Base-by-base conservation (phyloP, 306 rosid genomes). In the Acacia acuminata region DNA sequence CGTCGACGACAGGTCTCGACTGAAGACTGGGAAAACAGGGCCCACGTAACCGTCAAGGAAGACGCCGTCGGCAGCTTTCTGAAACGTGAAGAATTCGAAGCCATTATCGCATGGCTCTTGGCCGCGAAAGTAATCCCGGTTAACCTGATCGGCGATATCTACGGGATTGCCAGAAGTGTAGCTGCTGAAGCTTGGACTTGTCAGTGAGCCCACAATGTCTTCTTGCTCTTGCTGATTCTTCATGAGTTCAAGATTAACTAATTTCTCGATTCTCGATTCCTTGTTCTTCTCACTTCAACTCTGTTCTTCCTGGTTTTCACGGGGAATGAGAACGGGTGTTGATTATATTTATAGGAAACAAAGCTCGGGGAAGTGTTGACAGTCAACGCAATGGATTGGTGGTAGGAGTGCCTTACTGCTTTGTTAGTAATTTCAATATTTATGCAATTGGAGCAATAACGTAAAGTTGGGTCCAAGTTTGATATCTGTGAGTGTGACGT, bases 51-150 rank as follows among this genome's bases (percentile, higher is more conserved):
- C 77, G 30, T 86, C 84, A 36, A 83, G 10, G 78, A 77, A 78
- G 13, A 82, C 83, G 12, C 64, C 85, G 8, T 87, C 82, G 7
- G 72, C 83, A 1, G 79, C 44, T 15, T 66, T 80, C 3, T 10
- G 79, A 67, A 89, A 83, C 63, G 93, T 88, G 24, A 90, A 86
- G 89, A 96, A 96, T 60, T 96, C 97, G 84, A 95, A 95, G 9
- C 58, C 77, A 24, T 5, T 12, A 30, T 12, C 53, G 24, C 2
- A 47, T 82, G 79, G 65, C 45, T 67, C 72, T 36, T 36, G 14
- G 42, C 34, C 7, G 4, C 16, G 42, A 58, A 60, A 42, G 47
- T 74, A 16, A 12, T 80, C 76, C 2, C 53, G 40, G 0, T 63
- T 76, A 4, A 85, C 77, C 9, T 60, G 83, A 65, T 76, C 72